Base-by-base conservation (phyloP, 306 rosid genomes). In the Vigna nakashimae region DNA sequence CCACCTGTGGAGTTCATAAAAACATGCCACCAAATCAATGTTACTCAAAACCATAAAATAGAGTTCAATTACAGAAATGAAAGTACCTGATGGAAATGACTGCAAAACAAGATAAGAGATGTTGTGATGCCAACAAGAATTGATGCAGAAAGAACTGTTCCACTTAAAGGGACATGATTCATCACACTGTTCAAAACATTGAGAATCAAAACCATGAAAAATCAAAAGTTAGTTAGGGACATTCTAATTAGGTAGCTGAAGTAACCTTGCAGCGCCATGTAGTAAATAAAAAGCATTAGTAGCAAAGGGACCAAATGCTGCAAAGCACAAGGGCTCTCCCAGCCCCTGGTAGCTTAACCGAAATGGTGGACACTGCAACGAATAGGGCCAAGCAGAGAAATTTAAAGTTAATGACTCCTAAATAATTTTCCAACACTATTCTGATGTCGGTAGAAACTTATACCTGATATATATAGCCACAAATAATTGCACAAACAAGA, bases 291-390 rank as follows among this genome's bases (percentile, higher is more conserved):
- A 94, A 30, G 91, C 98, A 20, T 85, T 78, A 46, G 91, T 90
- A 57, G 97, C 92, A 75, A 90, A 94, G 79, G 97, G 98, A 56
- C 97, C 98, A 81, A 91, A 91, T 71, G 96, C 98, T 55, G 96
- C 92, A 73, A 91, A 91, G 86, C 98, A 93, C 88, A 93, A 86
- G 13, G 97, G 98, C 82, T 93, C 98, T 78, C 98, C 97, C 5
- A 93, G 78, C 51, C 98, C 98, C 20, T 75, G 92, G 82, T 91
- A 93, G 82, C 98, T 90, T 84, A 93, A 78, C 77, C 98, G 87
- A 88, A 88, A 93, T n/a, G 97, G 98, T 3, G 96, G 98, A 79
- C 93, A 88, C 98, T 93, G 92, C 82, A 91, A 78, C 53, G 67
- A 30, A 62, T 42, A 26, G 16, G 9, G 7, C 49, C 53, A 77